phyloP scores from a whole-genome alignment of 140 eudicot genomes.

The Flaveria floridana region DNA sequence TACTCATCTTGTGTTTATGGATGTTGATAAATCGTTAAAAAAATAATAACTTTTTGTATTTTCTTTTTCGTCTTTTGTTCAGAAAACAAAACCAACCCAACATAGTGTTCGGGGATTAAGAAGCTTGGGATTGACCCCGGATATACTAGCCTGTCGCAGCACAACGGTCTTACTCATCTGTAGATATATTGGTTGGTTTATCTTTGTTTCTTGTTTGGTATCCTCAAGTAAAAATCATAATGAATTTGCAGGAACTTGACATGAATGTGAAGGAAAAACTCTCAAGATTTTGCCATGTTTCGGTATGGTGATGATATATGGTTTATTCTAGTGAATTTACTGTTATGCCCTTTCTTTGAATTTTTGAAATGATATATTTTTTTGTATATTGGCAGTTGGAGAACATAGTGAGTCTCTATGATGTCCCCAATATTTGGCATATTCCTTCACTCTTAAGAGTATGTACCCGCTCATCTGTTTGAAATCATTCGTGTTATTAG shows the following conservation, averaged over 20 bases:
- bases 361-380: background rate
- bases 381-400: slow-evolving; percentile 44
- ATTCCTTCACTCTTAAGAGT: slow-evolving; percentile 84
- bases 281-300: slow-evolving; percentile 93
- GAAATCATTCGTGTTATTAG: slow-evolving; percentile 14
- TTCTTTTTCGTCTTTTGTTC: slow-evolving; percentile 19
- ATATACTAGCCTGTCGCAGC: slow-evolving; percentile 92
- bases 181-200: background rate
- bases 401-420: slow-evolving; percentile 74
- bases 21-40: background rate
- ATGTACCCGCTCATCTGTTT: slow-evolving; percentile 22
- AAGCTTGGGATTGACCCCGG: slow-evolving; percentile 77
- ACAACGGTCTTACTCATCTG: slow-evolving; percentile 50
- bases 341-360: slow-evolving; percentile 14
- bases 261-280: slow-evolving; percentile 80
- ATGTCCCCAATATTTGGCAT: slow-evolving; percentile 94
- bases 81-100: slow-evolving; percentile 99
- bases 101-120: slow-evolving; percentile 90
- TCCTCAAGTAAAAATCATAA: background rate
- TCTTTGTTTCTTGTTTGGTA: background rate
- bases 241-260: slow-evolving; percentile 64
- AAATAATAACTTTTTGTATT: background rate
- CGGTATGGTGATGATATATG: slow-evolving; percentile 45
- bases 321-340: slow-evolving; percentile 9
- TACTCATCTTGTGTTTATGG: slow-evolving; percentile 3